Evolutionary conservation across 2,329 filamentous ascomycete species (phyloP).

Genomic region (Phyllosticta citrichinensis): DNA sequence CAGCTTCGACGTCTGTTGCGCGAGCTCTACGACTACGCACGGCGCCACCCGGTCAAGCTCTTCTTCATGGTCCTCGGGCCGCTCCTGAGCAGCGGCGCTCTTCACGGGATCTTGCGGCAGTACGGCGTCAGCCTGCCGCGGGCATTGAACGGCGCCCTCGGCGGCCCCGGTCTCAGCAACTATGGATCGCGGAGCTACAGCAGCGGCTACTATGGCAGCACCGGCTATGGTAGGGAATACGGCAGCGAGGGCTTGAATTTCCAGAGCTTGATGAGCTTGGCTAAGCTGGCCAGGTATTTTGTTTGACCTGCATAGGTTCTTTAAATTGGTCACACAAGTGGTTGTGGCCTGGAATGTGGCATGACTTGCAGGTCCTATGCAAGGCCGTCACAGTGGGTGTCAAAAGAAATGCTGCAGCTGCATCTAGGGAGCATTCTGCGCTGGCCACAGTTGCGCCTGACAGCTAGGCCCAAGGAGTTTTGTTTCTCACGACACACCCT

Average conservation of each 20-base stretch:
- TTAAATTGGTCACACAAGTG: background rate
- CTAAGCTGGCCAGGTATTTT: constrained; percentile 7
- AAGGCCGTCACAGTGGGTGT: background rate
- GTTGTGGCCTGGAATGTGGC: background rate
- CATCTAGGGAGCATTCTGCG: no score
- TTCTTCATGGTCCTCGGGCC: constrained; percentile 87
- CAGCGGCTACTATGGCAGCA: constrained; percentile 36
- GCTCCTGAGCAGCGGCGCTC: constrained; percentile 70
- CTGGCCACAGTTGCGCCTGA: no score
- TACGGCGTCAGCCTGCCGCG: constrained; percentile 71
- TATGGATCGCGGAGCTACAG: constrained; percentile 15
- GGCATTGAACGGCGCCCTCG: constrained; percentile 36
- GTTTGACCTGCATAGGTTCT: background rate
- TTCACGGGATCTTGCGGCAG: constrained; percentile 65
- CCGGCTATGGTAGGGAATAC: constrained; percentile 30
- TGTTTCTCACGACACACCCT: no score
- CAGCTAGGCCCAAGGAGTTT: no score
- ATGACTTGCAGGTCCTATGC: background rate
- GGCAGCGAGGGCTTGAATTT: constrained; percentile 6
- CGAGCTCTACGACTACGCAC: constrained; percentile 72
- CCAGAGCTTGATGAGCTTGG: constrained; percentile 9
- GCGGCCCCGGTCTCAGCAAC: constrained; percentile 16
- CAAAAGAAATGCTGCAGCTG: no score
- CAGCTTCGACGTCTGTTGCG: constrained; percentile 71
- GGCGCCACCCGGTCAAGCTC: constrained; percentile 75